Percentiles rank a stretch among this genome's conserved stretches.
Evolutionary conservation across 140 eudicot species (phyloP).

Genomic region (Cichorium intybus): DNA sequence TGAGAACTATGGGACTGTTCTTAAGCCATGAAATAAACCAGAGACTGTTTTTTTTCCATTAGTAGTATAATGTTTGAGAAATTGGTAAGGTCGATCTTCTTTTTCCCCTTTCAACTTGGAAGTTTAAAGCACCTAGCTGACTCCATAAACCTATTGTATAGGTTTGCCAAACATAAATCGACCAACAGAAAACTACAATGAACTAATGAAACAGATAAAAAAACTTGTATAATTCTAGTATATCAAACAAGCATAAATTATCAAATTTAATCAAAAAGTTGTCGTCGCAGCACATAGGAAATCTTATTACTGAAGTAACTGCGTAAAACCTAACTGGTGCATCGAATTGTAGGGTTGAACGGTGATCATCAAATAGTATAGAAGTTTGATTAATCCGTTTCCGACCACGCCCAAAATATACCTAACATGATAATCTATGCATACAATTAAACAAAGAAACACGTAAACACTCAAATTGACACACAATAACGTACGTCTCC

Average conservation of each 20-base stretch:
- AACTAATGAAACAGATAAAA: no score
- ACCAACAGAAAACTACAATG: neutral
- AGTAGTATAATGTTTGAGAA: no score
- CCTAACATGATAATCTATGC: neutral
- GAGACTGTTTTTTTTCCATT: neutral
- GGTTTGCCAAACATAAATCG: neutral
- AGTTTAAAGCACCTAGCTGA: constrained; percentile 3
- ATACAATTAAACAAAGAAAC: neutral
- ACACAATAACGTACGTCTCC: neutral
- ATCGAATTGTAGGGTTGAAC: neutral
- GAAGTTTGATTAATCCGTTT: neutral
- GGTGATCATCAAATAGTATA: neutral
- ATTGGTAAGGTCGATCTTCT: no score
- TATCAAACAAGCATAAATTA: no score
- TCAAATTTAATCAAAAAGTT: neutral
- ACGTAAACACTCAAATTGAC: neutral
- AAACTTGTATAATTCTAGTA: no score
- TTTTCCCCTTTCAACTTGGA: no score
- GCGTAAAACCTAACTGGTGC: neutral
- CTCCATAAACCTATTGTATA: neutral
- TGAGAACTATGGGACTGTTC: no score
- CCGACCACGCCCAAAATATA: neutral
- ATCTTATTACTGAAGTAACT: neutral
- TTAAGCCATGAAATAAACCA: neutral
- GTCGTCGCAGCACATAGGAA: neutral